phyloP scores from a whole-genome alignment of 2,329 filamentous ascomycete species.

The Cladophialophora psammophila region DNA sequence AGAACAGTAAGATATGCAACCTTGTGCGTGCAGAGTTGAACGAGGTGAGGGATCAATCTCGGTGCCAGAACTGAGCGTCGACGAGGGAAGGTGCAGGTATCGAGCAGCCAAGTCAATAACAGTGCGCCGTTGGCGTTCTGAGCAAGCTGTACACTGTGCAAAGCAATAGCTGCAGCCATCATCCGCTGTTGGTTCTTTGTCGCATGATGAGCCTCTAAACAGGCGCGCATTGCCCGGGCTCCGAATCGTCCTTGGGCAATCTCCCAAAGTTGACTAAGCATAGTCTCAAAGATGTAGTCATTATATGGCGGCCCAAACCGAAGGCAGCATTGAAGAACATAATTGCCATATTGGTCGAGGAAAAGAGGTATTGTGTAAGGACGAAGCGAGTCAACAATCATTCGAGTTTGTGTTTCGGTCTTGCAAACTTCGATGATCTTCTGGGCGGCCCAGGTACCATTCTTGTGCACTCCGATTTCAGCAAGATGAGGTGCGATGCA shows the following conservation, averaged over 20 bases:
- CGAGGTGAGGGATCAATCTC: slow-evolving; percentile 87
- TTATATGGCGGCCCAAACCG: slow-evolving; percentile 90
- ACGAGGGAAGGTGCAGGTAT: slow-evolving; percentile 94
- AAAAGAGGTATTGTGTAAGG: slow-evolving; percentile 91
- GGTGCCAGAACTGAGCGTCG: slow-evolving; percentile 91
- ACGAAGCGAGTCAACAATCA: slow-evolving; percentile 83
- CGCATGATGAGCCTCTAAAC: slow-evolving; percentile 92
- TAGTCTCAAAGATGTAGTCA: slow-evolving; percentile 97
- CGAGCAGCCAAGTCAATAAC: slow-evolving; percentile 94
- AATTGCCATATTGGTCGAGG: slow-evolving; percentile 98
- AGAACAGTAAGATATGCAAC: slow-evolving; percentile 96
- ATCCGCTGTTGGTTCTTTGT: slow-evolving; percentile 95
- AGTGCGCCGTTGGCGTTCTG: slow-evolving; percentile 96
- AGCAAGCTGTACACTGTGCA: slow-evolving; percentile 94
- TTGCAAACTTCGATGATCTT: slow-evolving; percentile 99
- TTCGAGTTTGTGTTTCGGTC: slow-evolving; percentile 78
- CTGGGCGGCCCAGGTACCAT: slow-evolving; percentile 98
- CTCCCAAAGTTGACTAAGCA: slow-evolving; percentile 94
- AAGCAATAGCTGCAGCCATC: slow-evolving; percentile 91
- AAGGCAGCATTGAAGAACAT: slow-evolving; percentile 94
- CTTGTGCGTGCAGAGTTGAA: slow-evolving; percentile 97
- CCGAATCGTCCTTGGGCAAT: slow-evolving; percentile 92
- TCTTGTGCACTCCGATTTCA: slow-evolving; percentile 98
- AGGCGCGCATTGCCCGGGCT: slow-evolving; percentile 94
- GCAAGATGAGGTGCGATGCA: slow-evolving; percentile 91